A percentile compares a stretch with the other conserved stretches of the same genome.
Evolutionary conservation across 768 basidiomycete species (phyloP).

Genomic region (Serpula lacrymans): DNA sequence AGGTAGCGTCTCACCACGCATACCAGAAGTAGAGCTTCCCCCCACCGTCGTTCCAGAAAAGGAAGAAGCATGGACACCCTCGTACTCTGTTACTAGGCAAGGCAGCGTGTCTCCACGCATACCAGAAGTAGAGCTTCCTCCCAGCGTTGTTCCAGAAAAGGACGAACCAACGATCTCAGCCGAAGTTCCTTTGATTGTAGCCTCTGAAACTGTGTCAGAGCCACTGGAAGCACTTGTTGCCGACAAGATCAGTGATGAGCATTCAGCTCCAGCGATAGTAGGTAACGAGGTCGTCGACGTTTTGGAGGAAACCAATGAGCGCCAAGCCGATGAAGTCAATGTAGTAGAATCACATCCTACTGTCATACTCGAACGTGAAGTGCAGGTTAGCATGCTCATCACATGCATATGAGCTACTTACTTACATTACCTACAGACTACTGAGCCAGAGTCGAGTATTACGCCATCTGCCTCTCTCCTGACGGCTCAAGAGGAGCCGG

Average conservation of each 20-base stretch:
- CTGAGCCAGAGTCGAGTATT: background rate
- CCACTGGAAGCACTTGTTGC: constrained; percentile 12
- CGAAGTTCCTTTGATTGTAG: no score
- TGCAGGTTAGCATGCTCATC: background rate
- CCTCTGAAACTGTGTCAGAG: constrained; percentile 1
- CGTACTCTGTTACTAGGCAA: constrained; percentile 40
- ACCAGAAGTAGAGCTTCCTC: constrained; percentile 6
- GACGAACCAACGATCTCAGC: no score
- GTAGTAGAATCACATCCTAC: background rate
- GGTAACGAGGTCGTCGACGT: constrained; percentile 14
- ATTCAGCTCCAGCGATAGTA: constrained; percentile 10
- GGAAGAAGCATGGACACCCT: constrained; percentile 32
- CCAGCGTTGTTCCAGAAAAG: no score
- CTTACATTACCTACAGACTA: background rate
- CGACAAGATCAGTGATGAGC: no score
- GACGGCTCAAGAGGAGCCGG: constrained; percentile 1
- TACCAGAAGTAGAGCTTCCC: constrained; percentile 6
- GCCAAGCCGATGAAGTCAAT: background rate
- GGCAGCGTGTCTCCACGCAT: constrained; percentile 24
- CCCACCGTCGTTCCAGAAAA: constrained; percentile 3
- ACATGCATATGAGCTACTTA: background rate
- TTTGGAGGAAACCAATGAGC: constrained; percentile 10
- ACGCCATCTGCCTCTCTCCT: background rate
- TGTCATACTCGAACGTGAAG: constrained; percentile 5
- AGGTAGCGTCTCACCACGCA: constrained; percentile 25